Conservation (phyloP, 2,329 filamentous ascomycete genomes). For the Amauroascus verrucosus region DNA sequence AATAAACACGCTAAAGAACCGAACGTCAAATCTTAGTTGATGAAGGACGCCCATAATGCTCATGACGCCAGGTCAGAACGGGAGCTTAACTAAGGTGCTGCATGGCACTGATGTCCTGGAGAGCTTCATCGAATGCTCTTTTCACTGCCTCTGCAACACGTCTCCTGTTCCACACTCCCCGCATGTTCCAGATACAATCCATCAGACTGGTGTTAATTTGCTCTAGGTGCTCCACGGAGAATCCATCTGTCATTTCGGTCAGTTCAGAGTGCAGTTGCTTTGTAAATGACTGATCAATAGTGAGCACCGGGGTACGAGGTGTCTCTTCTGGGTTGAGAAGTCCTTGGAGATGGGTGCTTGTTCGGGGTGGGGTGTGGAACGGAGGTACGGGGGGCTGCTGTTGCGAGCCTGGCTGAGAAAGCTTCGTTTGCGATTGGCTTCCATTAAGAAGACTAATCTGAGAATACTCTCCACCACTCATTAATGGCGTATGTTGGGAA, state of each 20-base stretch:
- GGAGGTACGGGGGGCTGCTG: conserved; percentile 32
- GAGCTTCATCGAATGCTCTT: conserved; percentile 61
- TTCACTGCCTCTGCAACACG: conserved; percentile 55
- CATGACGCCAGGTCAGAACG: background rate
- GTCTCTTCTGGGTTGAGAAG: conserved; percentile 12
- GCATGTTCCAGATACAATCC: conserved; percentile 73
- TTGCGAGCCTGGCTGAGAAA: conserved; percentile 25
- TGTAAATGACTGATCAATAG: conserved; percentile 44
- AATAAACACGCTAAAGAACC: background rate
- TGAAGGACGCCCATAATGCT: background rate
- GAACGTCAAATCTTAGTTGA: background rate
- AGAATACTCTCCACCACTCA: conserved; percentile 23
- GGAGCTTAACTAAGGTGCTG: background rate
- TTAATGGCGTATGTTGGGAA: conserved; percentile 22
- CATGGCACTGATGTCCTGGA: conserved; percentile 42
- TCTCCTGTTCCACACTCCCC: conserved; percentile 74
- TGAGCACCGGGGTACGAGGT: conserved; percentile 12
- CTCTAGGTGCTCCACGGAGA: conserved; percentile 86
- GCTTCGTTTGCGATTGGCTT: conserved; percentile 30
- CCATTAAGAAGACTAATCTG: conserved; percentile 25
- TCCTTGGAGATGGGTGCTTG: conserved; percentile 18
- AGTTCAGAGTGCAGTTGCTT: conserved; percentile 52
- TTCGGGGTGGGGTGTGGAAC: conserved; percentile 29
- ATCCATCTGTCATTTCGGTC: conserved; percentile 59
- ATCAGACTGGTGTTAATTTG: conserved; percentile 85